phyloP scores from a whole-genome alignment of 352 stramenopile genomes.

The Sclerospora graminicola region DNA sequence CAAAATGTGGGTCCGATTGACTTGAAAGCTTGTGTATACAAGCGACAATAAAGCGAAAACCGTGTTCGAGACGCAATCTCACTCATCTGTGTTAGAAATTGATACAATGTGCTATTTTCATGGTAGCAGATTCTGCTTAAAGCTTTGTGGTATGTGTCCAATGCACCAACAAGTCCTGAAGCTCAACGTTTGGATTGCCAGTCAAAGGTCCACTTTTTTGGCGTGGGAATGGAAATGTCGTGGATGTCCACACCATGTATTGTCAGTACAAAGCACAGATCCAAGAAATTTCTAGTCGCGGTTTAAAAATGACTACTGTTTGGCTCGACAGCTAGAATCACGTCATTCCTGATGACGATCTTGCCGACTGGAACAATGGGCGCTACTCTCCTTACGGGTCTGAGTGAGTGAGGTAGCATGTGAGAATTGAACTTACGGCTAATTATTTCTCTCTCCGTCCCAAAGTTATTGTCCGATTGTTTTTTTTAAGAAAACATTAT shows the following conservation, averaged over 20 bases:
- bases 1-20: constrained; percentile 45
- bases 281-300: constrained; percentile 30
- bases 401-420: too few relatives aligned
- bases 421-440: too few relatives aligned
- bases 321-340: constrained; percentile 51
- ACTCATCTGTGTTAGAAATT: too few relatives aligned
- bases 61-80: not conserved
- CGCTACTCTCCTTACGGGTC: too few relatives aligned
- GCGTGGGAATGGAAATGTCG: constrained; percentile 42
- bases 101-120: constrained; percentile 2
- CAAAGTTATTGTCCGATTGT: too few relatives aligned
- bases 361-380: constrained; percentile 58
- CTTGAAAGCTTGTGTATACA: constrained; percentile 82
- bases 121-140: constrained; percentile 14
- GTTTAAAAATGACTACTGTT: constrained; percentile 74
- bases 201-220: constrained; percentile 52
- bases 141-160: constrained; percentile 31
- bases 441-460: too few relatives aligned
- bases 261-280: constrained; percentile 31
- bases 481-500: too few relatives aligned
- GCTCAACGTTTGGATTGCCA: constrained; percentile 42
- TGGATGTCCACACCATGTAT: constrained; percentile 29
- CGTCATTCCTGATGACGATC: constrained; percentile 44
- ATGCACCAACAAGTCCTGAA: constrained; percentile 25
- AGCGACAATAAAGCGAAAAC: constrained; percentile 42